Evolutionary conservation across 2,329 filamentous ascomycete species (phyloP).

Genomic region (Epichloe bromicola): DNA sequence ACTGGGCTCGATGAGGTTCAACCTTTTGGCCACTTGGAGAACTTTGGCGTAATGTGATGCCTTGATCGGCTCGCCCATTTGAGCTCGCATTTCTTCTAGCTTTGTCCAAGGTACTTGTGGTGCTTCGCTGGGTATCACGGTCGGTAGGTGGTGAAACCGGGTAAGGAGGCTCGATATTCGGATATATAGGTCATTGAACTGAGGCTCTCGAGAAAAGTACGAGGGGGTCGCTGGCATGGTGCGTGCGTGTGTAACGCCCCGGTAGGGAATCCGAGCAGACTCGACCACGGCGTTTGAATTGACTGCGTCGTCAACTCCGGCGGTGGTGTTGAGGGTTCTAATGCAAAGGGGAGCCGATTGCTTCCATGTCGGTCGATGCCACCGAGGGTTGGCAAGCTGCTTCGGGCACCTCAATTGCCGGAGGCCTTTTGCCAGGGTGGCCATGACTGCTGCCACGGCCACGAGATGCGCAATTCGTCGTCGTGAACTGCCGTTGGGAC

Average conservation of each 20-base stretch:
- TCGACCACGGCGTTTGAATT: conserved; percentile 11
- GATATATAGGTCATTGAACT: conserved; percentile 77
- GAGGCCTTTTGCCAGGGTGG: conserved; percentile 20
- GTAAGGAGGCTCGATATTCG: conserved; percentile 57
- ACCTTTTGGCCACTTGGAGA: conserved; percentile 58
- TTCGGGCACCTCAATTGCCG: conserved; percentile 23
- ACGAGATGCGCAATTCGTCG: neutral
- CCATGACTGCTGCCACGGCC: conserved; percentile 18
- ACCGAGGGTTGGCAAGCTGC: conserved; percentile 18
- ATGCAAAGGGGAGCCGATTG: conserved; percentile 14
- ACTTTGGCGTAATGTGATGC: conserved; percentile 68
- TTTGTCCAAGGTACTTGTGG: conserved; percentile 72
- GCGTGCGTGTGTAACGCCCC: conserved; percentile 43
- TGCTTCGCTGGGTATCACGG: conserved; percentile 48
- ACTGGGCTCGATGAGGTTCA: conserved; percentile 75
- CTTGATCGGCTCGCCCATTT: conserved; percentile 59
- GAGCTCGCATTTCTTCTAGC: conserved; percentile 59
- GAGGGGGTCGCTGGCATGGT: conserved; percentile 74
- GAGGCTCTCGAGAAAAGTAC: conserved; percentile 83
- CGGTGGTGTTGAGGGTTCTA: conserved; percentile 12
- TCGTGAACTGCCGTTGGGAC: neutral
- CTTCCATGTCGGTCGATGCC: conserved; percentile 14
- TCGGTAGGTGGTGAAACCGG: conserved; percentile 62
- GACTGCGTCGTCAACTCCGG: conserved; percentile 7
- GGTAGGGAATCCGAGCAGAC: conserved; percentile 16